These are phyloP conservation scores for Colletotrichum gloeosporioides DNA, from an alignment of 2,329 filamentous ascomycete genomes.

Conservation along the genomic window DNA sequence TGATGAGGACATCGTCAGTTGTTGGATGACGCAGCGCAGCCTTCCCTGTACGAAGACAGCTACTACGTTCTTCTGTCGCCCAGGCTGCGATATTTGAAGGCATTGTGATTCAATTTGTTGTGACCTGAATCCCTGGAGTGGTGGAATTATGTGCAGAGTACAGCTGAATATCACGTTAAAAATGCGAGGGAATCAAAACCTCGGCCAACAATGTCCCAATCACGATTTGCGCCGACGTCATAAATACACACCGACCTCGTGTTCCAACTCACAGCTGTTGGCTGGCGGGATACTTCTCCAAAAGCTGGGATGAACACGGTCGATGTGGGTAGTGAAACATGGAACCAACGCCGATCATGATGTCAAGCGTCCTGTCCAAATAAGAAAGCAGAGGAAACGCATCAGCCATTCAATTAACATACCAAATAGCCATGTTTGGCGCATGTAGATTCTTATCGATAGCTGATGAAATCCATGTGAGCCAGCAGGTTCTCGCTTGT, in stretches of 20 bases:
- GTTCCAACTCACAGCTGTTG: too few relatives aligned
- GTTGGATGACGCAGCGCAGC: neutral
- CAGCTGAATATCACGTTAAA: neutral
- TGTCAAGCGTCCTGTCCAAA: neutral
- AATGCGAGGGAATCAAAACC: neutral
- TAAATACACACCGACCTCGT: neutral
- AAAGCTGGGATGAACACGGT: neutral
- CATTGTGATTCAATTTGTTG: neutral
- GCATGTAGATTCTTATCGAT: neutral
- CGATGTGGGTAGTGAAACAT: neutral
- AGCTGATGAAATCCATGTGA: neutral
- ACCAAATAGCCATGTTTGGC: accelerated
- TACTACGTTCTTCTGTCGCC: neutral
- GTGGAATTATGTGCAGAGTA: neutral
- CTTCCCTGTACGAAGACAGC: neutral
- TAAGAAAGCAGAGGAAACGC: neutral
- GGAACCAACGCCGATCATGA: neutral
- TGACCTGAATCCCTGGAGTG: neutral
- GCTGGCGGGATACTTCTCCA: neutral
- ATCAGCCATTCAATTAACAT: neutral
- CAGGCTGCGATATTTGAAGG: neutral
- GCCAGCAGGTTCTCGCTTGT: neutral
- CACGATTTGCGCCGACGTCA: neutral
- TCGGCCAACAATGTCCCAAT: neutral
- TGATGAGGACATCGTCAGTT: neutral